These are phyloP conservation scores for Cladophialophora immunda DNA, from an alignment of 2,329 filamentous ascomycete species.

Conservation along the genomic window DNA sequence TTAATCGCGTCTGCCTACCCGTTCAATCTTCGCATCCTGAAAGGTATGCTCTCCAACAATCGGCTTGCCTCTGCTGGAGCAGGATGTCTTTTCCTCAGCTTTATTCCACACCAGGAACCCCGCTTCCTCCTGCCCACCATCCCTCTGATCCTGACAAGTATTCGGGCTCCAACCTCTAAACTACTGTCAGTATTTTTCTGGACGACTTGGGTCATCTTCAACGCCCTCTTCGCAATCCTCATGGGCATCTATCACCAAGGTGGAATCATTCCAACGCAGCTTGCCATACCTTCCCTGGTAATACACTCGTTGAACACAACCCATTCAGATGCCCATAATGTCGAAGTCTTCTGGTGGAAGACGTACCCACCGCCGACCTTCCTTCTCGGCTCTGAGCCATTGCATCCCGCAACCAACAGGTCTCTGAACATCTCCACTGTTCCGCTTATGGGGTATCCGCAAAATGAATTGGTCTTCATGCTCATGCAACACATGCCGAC, in stretches of 20 bases:
- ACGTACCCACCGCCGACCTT: slow-evolving; percentile 63
- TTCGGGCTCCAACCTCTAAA: slow-evolving; percentile 49
- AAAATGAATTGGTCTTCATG: slow-evolving; percentile 50
- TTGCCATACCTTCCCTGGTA: slow-evolving; percentile 51
- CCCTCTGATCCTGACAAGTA: slow-evolving; percentile 60
- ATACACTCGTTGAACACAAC: slow-evolving; percentile 39
- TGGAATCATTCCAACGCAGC: slow-evolving; percentile 59
- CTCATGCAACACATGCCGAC: slow-evolving; percentile 48
- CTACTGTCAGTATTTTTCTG: slow-evolving; percentile 51
- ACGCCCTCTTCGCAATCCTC: slow-evolving; percentile 56
- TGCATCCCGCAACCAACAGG: slow-evolving; percentile 36
- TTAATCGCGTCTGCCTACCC: slow-evolving; percentile 57
- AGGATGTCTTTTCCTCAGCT: slow-evolving; percentile 54
- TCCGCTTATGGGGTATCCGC: slow-evolving; percentile 60
- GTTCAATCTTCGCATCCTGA: slow-evolving; percentile 43
- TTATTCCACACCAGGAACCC: slow-evolving; percentile 62
- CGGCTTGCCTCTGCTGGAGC: slow-evolving; percentile 55
- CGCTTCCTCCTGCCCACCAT: slow-evolving; percentile 62
- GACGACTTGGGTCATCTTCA: slow-evolving; percentile 58
- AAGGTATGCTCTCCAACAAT: slow-evolving; percentile 43
- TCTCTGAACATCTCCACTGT: slow-evolving; percentile 50
- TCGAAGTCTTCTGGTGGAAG: slow-evolving; percentile 62
- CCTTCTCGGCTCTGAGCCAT: slow-evolving; percentile 53
- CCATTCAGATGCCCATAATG: slow-evolving; percentile 37
- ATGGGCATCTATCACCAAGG: slow-evolving; percentile 65